phyloP scores from a whole-genome alignment of 352 stramenopile genomes.

The Phytophthora pinifolia region DNA sequence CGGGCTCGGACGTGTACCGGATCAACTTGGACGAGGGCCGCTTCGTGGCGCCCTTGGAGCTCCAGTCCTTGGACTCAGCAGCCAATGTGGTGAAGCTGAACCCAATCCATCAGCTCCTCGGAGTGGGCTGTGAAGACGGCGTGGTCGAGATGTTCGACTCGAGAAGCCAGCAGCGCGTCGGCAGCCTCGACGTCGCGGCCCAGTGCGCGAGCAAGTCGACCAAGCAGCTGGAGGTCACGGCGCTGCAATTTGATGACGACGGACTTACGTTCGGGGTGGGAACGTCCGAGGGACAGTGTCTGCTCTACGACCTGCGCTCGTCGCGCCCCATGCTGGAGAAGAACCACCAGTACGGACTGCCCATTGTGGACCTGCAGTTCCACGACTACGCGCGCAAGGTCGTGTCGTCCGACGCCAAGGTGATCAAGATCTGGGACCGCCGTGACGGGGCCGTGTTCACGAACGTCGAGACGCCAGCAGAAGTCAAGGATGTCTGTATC shows the following conservation, averaged over 20 bases:
- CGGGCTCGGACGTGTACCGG: conserved; percentile 92
- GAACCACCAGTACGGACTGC: conserved; percentile 97
- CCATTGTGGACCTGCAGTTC: conserved; percentile 95
- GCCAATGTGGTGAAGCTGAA: conserved; percentile 92
- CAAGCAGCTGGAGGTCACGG: conserved; percentile 88
- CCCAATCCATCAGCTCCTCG: conserved; percentile 90
- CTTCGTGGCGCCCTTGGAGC: conserved; percentile 90
- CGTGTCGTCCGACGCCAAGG: conserved; percentile 95
- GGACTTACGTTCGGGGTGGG: conserved; percentile 95
- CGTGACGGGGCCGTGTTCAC: conserved; percentile 90
- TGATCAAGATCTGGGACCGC: conserved; percentile 98
- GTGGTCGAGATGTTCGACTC: conserved; percentile 96
- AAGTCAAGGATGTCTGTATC: conserved; percentile 96
- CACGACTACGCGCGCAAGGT: conserved; percentile 89
- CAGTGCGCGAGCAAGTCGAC: conserved; percentile 21
- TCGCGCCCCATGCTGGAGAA: conserved; percentile 94
- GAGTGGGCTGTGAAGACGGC: conserved; percentile 93
- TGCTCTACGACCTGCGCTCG: conserved; percentile 97
- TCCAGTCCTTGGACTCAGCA: conserved; percentile 48
- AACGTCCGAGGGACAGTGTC: conserved; percentile 92
- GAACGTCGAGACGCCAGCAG: conserved; percentile 96
- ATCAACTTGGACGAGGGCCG: conserved; percentile 98
- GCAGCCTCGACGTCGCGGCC: conserved; percentile 59
- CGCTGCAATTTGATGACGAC: conserved; percentile 93
- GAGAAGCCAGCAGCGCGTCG: conserved; percentile 73